These are phyloP conservation scores for Telfairia occidentalis DNA, from an alignment of 331 rosid species.

Conservation along the genomic window DNA sequence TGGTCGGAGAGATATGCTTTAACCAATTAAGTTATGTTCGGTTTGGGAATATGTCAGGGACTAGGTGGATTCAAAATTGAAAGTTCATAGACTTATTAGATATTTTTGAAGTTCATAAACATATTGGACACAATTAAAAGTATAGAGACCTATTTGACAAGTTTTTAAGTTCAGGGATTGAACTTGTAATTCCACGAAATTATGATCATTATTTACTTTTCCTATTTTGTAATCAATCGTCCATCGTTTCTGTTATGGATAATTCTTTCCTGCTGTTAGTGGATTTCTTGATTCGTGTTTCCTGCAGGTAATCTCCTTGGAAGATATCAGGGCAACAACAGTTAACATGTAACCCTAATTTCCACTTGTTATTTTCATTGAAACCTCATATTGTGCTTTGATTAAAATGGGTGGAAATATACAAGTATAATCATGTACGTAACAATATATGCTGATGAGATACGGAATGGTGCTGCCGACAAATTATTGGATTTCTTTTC, in stretches of 20 bases:
- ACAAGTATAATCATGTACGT: background rate
- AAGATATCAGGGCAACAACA: conserved; percentile 67
- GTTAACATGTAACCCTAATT: conserved; percentile 48
- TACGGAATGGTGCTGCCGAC: background rate
- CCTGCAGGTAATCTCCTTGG: conserved; percentile 62
- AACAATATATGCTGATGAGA: background rate
- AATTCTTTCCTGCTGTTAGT: background rate
- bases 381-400: background rate
- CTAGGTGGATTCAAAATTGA: too few species aligned
- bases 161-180: too few species aligned
- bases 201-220: background rate
- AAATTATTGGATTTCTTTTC: background rate
- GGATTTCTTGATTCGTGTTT: background rate
- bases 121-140: too few species aligned
- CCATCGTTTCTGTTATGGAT: background rate
- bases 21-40: too few species aligned
- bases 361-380: background rate
- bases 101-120: too few species aligned
- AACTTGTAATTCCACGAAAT: too few species aligned
- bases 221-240: background rate
- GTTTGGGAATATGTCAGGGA: too few species aligned
- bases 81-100: too few species aligned
- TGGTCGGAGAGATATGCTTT: too few species aligned
- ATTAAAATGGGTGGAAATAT: background rate
- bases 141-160: too few species aligned